A percentile compares a stretch with the other conserved stretches of the same genome.
phyloP scores from a whole-genome alignment of 2,329 filamentous ascomycete species.

The Paramyrothecium roridum region DNA sequence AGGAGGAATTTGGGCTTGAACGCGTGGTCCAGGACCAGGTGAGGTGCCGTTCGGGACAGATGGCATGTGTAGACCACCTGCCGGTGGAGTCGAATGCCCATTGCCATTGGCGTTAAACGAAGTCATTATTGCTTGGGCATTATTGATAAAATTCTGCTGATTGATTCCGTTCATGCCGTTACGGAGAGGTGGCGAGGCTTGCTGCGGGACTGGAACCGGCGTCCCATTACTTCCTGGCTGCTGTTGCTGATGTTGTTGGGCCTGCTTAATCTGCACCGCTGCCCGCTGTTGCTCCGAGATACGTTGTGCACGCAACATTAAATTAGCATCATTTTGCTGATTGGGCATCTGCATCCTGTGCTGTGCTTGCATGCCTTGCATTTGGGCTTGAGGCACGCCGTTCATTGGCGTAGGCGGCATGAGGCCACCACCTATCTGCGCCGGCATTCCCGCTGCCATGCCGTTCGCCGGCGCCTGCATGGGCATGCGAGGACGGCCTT shows the following conservation, averaged over 20 bases:
- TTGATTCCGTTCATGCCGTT: conserved; percentile 40
- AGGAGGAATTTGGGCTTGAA: conserved; percentile 42
- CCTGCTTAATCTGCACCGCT: conserved; percentile 45
- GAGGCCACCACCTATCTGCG: conserved; percentile 48
- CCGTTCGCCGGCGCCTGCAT: conserved; percentile 52
- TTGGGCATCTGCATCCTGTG: conserved; percentile 54
- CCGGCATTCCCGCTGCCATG: conserved; percentile 41
- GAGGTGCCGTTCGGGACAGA: conserved; percentile 39
- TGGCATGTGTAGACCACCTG: conserved; percentile 44
- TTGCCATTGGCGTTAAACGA: conserved; percentile 40
- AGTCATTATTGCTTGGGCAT: conserved; percentile 51
- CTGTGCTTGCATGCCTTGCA: conserved; percentile 57
- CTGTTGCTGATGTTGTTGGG: conserved; percentile 22
- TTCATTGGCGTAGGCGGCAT: conserved; percentile 58
- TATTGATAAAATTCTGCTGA: conserved; percentile 51
- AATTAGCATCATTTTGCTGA: conserved; percentile 44
- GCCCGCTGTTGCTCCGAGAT: conserved; percentile 64
- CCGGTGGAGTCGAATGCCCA: conserved; percentile 41
- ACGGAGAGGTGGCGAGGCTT: conserved; percentile 42
- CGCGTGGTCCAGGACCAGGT: conserved; percentile 36
- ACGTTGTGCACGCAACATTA: conserved; percentile 62
- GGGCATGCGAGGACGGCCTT: conserved; percentile 48
- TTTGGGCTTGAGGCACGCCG: conserved; percentile 65
- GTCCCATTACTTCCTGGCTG: conserved; percentile 28
- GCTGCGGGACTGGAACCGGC: conserved; percentile 26